Percentiles rank a stretch among this genome's conserved stretches.
phyloP scores from a whole-genome alignment of 192 early-diverging fungal species.

The Backusella mclennaniae region DNA sequence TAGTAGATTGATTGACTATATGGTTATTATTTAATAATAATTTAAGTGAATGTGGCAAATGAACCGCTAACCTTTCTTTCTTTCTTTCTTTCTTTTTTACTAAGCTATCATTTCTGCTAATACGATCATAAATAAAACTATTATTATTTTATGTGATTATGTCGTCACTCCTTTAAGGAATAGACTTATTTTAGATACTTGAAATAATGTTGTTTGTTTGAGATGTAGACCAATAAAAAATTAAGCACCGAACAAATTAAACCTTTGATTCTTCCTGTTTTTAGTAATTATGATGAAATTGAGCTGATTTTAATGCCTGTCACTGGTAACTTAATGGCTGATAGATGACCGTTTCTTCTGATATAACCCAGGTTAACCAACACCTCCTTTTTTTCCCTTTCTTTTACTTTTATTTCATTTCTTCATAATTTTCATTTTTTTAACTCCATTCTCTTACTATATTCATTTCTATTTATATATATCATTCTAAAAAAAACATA shows the following conservation, averaged over 20 bases:
- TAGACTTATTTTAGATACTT: neutral
- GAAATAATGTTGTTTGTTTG: neutral
- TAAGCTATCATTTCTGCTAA: neutral
- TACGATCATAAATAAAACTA: neutral
- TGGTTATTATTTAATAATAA: neutral
- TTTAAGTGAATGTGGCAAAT: neutral
- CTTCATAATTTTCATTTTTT: neutral
- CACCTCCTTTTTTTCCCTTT: neutral
- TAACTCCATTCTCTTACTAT: neutral
- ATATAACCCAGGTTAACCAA: neutral
- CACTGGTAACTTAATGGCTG: neutral
- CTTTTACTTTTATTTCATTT: neutral
- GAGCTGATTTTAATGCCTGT: neutral
- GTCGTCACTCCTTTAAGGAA: neutral
- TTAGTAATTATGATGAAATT: neutral
- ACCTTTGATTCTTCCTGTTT: neutral
- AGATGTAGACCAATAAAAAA: neutral
- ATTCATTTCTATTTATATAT: neutral
- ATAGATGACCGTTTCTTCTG: neutral
- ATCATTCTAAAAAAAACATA: neutral
- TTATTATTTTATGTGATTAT: neutral
- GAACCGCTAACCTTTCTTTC: neutral
- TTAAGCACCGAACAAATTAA: constrained; percentile 9
- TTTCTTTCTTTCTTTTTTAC: neutral
- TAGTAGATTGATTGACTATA: neutral